Evolutionary conservation across 176 grass and related monocot species (phyloP).

Genomic region (Bolboschoenus planiculmis): DNA sequence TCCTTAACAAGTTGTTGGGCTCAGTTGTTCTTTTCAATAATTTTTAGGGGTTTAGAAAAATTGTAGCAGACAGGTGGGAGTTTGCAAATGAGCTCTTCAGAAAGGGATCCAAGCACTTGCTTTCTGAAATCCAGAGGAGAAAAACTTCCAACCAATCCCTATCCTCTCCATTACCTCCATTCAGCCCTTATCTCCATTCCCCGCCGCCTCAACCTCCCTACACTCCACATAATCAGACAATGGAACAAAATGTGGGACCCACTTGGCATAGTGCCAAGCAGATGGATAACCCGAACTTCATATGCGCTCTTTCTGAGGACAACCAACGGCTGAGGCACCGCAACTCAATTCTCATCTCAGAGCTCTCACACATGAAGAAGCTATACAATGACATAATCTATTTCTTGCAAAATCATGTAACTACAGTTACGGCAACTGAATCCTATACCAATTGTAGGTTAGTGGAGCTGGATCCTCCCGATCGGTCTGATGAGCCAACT

Average conservation of each 20-base stretch:
- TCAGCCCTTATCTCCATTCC: slow-evolving; percentile 24
- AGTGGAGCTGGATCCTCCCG: slow-evolving; percentile 34
- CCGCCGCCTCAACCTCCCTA: slow-evolving; percentile 22
- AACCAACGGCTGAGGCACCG: slow-evolving; percentile 65
- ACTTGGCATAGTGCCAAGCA: slow-evolving; percentile 28
- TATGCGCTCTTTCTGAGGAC: slow-evolving; percentile 81
- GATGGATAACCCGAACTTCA: slow-evolving; percentile 27
- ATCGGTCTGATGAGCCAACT: slow-evolving; percentile 19
- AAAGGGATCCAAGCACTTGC: slow-evolving; percentile 84
- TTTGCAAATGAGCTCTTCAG: slow-evolving; percentile 96
- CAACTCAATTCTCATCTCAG: slow-evolving; percentile 74
- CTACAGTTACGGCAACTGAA: slow-evolving; percentile 34
- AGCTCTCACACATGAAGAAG: slow-evolving; percentile 94
- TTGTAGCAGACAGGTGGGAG: slow-evolving; percentile 89
- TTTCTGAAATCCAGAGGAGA: slow-evolving; percentile 78
- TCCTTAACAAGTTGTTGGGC: neutral
- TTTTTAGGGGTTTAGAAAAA: slow-evolving; percentile 95
- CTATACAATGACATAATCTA: slow-evolving; percentile 93
- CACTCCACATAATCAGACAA: slow-evolving; percentile 26
- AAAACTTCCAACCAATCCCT: slow-evolving; percentile 53
- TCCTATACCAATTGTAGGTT: slow-evolving; percentile 28
- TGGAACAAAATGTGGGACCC: slow-evolving; percentile 16
- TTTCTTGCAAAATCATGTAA: slow-evolving; percentile 89
- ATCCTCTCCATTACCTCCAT: slow-evolving; percentile 16
- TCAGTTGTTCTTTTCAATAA: neutral